These are phyloP conservation scores for Bruguiera sexangula DNA, from an alignment of 345 rosid species.

Conservation along the genomic window DNA sequence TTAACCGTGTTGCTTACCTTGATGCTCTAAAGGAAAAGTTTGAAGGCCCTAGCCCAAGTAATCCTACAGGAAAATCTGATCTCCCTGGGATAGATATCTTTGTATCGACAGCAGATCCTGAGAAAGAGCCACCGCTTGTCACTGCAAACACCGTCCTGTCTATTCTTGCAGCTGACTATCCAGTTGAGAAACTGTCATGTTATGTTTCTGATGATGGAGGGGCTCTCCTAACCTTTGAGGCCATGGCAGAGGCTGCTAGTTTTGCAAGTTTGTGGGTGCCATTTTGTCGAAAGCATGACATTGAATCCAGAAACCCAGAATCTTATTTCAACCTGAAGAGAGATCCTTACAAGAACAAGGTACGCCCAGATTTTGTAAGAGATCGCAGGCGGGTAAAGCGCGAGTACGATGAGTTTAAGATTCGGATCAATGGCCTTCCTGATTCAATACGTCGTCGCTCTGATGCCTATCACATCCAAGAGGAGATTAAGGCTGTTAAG, in stretches of 20 bases:
- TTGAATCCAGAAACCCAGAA: constrained; percentile 85
- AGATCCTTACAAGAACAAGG: constrained; percentile 77
- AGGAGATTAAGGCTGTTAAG: constrained; percentile 67
- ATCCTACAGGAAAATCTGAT: constrained; percentile 65
- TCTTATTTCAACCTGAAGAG: constrained; percentile 61
- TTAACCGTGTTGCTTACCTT: constrained; percentile 55
- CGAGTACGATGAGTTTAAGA: constrained; percentile 79
- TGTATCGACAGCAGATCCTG: constrained; percentile 85
- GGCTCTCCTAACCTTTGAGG: constrained; percentile 78
- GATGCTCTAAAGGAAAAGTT: constrained; percentile 56
- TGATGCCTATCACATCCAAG: constrained; percentile 69
- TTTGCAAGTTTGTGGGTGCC: constrained; percentile 82
- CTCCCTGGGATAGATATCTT: constrained; percentile 77
- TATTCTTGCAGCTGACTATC: constrained; percentile 71
- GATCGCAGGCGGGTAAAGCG: constrained; percentile 69
- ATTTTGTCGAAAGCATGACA: constrained; percentile 70
- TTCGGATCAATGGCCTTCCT: constrained; percentile 60
- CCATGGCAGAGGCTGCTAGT: constrained; percentile 92
- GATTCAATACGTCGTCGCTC: constrained; percentile 69
- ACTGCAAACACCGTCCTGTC: constrained; percentile 86
- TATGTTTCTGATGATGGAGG: constrained; percentile 87
- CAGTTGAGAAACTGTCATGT: constrained; percentile 73
- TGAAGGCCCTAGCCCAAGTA: constrained; percentile 46
- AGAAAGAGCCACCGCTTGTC: constrained; percentile 77
- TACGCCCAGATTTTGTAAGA: constrained; percentile 65